These are phyloP conservation scores for Trichomonas gallinae DNA, from an alignment of 208 protist genomes.

Conservation along the genomic window DNA sequence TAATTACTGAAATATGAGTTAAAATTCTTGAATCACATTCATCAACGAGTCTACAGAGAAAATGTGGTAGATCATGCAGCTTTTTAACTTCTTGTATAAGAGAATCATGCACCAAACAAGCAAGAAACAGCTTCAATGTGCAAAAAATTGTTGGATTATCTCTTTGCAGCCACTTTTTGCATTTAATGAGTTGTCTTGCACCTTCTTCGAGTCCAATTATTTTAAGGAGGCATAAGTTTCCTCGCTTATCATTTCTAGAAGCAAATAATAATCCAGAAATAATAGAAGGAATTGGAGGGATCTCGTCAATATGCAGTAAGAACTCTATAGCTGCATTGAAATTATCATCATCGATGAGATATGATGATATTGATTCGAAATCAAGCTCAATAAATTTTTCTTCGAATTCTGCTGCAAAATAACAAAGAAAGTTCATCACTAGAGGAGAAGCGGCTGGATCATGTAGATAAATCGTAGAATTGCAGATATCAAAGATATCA, in stretches of 20 bases:
- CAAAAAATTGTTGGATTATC: not conserved
- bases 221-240: not conserved
- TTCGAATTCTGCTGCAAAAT: not conserved
- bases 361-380: not conserved
- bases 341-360: not conserved
- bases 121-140: not conserved
- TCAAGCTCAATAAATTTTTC: not conserved
- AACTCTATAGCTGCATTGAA: not conserved
- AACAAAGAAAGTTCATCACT: not conserved
- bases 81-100: not conserved
- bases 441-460: not conserved
- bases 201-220: not conserved
- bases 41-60: not conserved
- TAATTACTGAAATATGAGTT: not conserved
- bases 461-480: not conserved
- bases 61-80: not conserved
- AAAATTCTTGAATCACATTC: not conserved
- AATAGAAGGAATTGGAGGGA: not conserved
- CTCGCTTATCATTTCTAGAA: not conserved
- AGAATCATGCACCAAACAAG: not conserved
- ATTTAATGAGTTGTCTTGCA: not conserved
- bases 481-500: not conserved
- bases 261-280: not conserved
- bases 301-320: not conserved
- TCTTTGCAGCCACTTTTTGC: not conserved